Conservation (phyloP, 208 protist species). For the Leishmania turanica region DNA sequence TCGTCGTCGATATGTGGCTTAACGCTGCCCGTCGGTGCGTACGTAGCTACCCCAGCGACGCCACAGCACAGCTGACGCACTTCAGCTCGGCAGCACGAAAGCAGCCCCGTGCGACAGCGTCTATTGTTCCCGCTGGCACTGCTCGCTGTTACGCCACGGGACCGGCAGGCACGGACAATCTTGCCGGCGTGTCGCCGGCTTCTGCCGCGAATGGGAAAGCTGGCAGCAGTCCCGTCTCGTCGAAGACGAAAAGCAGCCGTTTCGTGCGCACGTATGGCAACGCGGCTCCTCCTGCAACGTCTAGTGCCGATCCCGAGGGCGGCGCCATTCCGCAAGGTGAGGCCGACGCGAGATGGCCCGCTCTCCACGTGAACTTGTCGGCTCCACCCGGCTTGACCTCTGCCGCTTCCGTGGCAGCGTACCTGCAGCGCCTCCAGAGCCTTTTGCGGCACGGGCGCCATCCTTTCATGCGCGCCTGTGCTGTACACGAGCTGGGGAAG, state of each 20-base stretch:
- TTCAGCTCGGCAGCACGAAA: not conserved
- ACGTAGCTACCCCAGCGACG: not conserved
- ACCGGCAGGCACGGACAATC: not conserved
- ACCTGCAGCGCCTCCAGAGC: conserved; percentile 22
- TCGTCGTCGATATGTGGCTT: not conserved
- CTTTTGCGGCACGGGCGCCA: not conserved
- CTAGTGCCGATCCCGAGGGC: not conserved
- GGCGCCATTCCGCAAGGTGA: not conserved
- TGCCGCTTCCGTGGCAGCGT: not conserved
- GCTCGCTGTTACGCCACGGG: not conserved
- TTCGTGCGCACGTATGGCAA: not conserved
- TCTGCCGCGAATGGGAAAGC: not conserved
- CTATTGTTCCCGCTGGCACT: too few relatives aligned
- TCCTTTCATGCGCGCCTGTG: not conserved
- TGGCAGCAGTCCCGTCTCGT: not conserved
- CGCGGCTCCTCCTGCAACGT: not conserved
- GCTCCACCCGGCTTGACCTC: not conserved
- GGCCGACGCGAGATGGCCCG: not conserved
- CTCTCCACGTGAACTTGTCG: not conserved
- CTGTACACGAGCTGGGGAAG: conserved; percentile 11
- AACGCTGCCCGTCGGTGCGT: not conserved
- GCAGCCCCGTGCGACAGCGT: not conserved
- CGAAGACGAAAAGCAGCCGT: not conserved
- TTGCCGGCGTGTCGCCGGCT: not conserved
- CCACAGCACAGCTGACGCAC: not conserved